Evolutionary conservation across 2,329 filamentous ascomycete genomes (phyloP), one percentile per base, ranked within the genome.

Genomic region (Chaetomium globosum): DNA sequence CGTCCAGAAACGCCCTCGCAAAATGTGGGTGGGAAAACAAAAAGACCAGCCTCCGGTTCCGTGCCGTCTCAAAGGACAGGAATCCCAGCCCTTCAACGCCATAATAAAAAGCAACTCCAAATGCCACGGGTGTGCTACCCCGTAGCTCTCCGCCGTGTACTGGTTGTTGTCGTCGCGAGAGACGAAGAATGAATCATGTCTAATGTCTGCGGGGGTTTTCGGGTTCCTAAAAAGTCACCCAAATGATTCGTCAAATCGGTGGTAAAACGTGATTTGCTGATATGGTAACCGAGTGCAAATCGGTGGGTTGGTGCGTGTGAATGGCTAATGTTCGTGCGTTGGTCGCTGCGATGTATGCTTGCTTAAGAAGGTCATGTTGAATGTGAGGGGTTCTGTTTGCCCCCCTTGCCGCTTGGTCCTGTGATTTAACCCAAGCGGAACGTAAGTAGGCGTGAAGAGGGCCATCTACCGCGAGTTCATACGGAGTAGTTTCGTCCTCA

Each of bases 401-500:
- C 31, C 30, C 21, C 39, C 36, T 39, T 23, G 23, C 43, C 7
- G 58, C 63, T 57, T 65, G 52, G 61, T 63, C n/a, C 61, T 64
- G 65, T 66, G 60, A 21, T 49, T 51, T 36, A 64, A 55, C 61
- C 55, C 56, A 58, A 59, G 43, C 58, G 21, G 33, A 43, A 21
- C 23, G 13, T 21, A 43, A 26, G 39, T 57, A 36, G 30, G 21
- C 23, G 23, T 23, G 10, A 1, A 31, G 39, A 10, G 7, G 26
- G 31, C 43, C 30, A 13, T 54, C 61, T 68, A 71, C 49, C 63
- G 65, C 30, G 73, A 73, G 59, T 75, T 71, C 65, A 81, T 73
- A 7, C 80, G 77, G 55, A 85, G 75, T 36, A 85, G 75, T 65
- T 82, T 80, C n/a, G 86, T 89, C 66, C 86, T 80, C 30, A 89